Conservation (phyloP, 805 yeast species). For the Cyberlindnera bimundalis region DNA sequence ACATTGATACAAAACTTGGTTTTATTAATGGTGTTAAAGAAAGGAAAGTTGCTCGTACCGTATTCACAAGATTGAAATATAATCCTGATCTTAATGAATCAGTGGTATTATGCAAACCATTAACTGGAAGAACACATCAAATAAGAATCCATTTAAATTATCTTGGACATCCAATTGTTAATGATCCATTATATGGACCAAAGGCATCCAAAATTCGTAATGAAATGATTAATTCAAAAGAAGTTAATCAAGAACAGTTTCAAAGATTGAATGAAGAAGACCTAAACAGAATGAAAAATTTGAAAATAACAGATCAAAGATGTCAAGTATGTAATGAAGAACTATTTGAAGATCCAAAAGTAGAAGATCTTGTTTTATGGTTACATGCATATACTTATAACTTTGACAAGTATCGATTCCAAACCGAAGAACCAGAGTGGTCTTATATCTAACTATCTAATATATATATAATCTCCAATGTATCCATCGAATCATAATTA, state of each 20-base stretch:
- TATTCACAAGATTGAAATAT: slow-evolving; percentile 38
- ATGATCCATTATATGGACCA: slow-evolving; percentile 70
- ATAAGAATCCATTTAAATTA: slow-evolving; percentile 89
- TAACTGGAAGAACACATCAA: slow-evolving; percentile 94
- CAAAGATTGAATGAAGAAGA: slow-evolving; percentile 14
- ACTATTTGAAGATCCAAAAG: slow-evolving; percentile 15
- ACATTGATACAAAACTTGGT: slow-evolving; percentile 72
- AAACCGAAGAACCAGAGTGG: slow-evolving; percentile 25
- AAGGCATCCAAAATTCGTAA: slow-evolving; percentile 8
- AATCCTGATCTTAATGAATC: slow-evolving; percentile 27
- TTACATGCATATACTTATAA: slow-evolving; percentile 24
- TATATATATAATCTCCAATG: slow-evolving; percentile 6
- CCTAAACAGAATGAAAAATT: slow-evolving; percentile 5
- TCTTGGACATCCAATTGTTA: slow-evolving; percentile 82
- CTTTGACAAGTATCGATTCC: slow-evolving; percentile 18
- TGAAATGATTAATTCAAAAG: slow-evolving; percentile 12
- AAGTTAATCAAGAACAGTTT: slow-evolving; percentile 15
- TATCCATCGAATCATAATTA: background rate
- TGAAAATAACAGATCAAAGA: slow-evolving; percentile 11
- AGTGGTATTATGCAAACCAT: slow-evolving; percentile 78
- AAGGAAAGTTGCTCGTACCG: slow-evolving; percentile 69
- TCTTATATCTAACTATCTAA: slow-evolving; percentile 13
- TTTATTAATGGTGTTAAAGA: slow-evolving; percentile 38
- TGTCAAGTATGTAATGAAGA: slow-evolving; percentile 23
- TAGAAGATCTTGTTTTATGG: slow-evolving; percentile 21